phyloP scores from a whole-genome alignment of 2,329 filamentous ascomycete genomes.

The Aphanocladium album region DNA sequence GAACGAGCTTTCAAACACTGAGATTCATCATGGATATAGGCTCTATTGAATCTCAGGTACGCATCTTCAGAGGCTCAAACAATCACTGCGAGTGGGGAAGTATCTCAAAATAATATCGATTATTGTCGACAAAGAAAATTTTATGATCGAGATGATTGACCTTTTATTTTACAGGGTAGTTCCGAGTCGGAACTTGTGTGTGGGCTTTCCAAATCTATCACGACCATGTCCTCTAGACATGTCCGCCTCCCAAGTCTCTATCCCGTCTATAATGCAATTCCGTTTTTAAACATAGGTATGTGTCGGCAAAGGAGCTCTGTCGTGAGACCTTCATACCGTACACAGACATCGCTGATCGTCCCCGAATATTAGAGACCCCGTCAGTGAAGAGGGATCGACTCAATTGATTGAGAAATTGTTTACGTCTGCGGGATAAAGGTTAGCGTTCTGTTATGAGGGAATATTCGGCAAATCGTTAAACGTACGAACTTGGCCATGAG shows the following conservation, averaged over 20 bases:
- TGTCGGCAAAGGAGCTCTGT: slow-evolving; percentile 7
- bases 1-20: too few relatives aligned
- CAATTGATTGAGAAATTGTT: slow-evolving; percentile 24
- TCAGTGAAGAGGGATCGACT: slow-evolving; percentile 13
- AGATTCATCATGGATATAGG: too few relatives aligned
- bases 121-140: slow-evolving; percentile 23
- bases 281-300: slow-evolving; percentile 13
- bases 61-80: neutral
- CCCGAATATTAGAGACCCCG: slow-evolving; percentile 14
- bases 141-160: slow-evolving; percentile 35
- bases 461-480: slow-evolving; percentile 22
- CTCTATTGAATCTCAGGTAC: neutral
- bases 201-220: slow-evolving; percentile 31
- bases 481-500: slow-evolving; percentile 88
- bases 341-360: slow-evolving; percentile 15
- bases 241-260: slow-evolving; percentile 19
- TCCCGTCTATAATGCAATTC: slow-evolving; percentile 16
- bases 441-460: slow-evolving; percentile 6
- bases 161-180: slow-evolving; percentile 40
- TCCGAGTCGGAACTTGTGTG: slow-evolving; percentile 27
- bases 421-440: slow-evolving; percentile 27
- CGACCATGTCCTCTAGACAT: slow-evolving; percentile 28
- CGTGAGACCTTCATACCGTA: slow-evolving; percentile 8
- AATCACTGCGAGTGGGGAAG: neutral
- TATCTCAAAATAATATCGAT: slow-evolving; percentile 1